phyloP scores from a whole-genome alignment of 2,329 filamentous ascomycete species.

The Hypoxylon sp. region DNA sequence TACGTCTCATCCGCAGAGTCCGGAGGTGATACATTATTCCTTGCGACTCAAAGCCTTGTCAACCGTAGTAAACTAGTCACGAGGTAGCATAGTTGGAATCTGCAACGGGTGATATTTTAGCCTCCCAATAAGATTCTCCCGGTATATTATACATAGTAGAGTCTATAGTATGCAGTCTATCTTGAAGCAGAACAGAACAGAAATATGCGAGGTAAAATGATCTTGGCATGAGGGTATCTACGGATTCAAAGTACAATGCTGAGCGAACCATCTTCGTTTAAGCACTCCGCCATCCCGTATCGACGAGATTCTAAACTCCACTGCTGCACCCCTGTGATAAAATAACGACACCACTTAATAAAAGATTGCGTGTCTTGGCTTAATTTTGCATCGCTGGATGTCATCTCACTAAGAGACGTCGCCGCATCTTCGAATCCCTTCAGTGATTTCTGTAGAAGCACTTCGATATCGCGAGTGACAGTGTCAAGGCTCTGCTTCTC shows the following conservation, averaged over 20 bases:
- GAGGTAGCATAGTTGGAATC: background rate
- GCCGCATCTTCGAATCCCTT: conserved; percentile 47
- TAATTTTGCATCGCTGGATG: conserved; percentile 37
- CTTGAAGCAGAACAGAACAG: background rate
- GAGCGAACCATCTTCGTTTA: conserved; percentile 47
- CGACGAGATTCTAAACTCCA: conserved; percentile 51
- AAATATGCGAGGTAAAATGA: background rate
- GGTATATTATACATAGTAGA: background rate
- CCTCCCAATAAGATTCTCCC: background rate
- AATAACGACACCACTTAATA: conserved; percentile 51
- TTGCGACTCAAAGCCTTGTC: background rate
- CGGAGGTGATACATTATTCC: background rate
- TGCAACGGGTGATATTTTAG: background rate
- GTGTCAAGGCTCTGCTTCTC: conserved; percentile 41
- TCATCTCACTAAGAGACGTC: conserved; percentile 35
- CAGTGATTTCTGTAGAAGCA: conserved; percentile 40
- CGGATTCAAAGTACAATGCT: conserved; percentile 44
- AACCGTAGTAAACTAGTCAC: background rate
- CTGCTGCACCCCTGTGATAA: conserved; percentile 50
- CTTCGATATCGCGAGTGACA: conserved; percentile 44
- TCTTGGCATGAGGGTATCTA: conserved; percentile 1
- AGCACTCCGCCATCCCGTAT: conserved; percentile 51
- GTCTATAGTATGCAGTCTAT: background rate
- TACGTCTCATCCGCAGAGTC: conserved; percentile 7
- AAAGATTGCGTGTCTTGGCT: conserved; percentile 46